Conservation (phyloP, 768 basidiomycete genomes). For the Termitomyces sp. region DNA sequence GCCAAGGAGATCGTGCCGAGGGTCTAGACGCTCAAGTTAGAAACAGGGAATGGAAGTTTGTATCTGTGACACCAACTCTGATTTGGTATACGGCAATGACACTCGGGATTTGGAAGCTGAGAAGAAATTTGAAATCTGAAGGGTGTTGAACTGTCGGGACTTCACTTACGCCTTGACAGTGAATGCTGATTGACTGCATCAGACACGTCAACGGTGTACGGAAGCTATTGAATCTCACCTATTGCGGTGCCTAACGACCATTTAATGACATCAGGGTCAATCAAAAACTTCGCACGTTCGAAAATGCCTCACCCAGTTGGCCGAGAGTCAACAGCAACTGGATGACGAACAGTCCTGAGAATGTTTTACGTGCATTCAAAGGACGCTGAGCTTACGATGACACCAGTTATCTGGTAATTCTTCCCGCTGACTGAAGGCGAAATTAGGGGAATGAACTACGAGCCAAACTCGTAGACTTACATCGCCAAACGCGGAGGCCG, state of each 20-base stretch:
- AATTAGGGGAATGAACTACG: not conserved
- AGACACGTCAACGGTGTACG: not conserved
- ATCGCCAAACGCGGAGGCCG: slow-evolving; percentile 59
- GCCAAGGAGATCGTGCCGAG: slow-evolving; percentile 7
- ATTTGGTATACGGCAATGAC: slow-evolving; percentile 38
- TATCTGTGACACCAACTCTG: slow-evolving; percentile 29
- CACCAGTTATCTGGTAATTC: slow-evolving; percentile 46
- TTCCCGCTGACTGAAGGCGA: slow-evolving; percentile 45
- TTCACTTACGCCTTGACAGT: slow-evolving; percentile 42
- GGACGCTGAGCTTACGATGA: slow-evolving; percentile 40
- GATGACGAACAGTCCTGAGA: not conserved
- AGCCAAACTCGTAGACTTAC: slow-evolving; percentile 26
- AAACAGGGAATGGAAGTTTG: not conserved
- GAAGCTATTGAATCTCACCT: slow-evolving; percentile 23
- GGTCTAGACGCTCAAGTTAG: not conserved
- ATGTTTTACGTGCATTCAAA: not conserved
- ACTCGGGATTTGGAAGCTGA: slow-evolving; percentile 36
- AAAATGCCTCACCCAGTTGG: slow-evolving; percentile 37
- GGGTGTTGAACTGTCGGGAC: not conserved
- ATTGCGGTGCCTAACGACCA: slow-evolving; percentile 29
- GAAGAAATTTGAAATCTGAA: not conserved
- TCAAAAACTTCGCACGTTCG: slow-evolving; percentile 5
- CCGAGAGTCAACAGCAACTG: slow-evolving; percentile 43
- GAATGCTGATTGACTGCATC: slow-evolving; percentile 20
- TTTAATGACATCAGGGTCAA: not conserved